These are phyloP conservation scores for Crepidotus sp. DNA, from an alignment of 1,284 basidiomycete species.

Conservation along the genomic window DNA sequence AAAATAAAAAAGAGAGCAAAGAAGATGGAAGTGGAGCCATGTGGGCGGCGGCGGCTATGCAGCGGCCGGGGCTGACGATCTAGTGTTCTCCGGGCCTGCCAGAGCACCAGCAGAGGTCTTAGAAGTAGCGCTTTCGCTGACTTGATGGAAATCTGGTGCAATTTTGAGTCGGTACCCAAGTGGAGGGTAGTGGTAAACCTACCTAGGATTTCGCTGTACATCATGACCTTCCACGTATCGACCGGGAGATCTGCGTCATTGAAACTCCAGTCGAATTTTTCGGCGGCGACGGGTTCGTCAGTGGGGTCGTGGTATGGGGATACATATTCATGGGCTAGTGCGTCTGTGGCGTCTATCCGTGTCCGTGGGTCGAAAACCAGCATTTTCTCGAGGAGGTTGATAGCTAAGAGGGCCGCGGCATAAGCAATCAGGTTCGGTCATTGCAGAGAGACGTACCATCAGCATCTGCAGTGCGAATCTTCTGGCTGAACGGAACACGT, in stretches of 20 bases:
- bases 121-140: slow-evolving; percentile 41
- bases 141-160: slow-evolving; percentile 65
- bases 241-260: slow-evolving; percentile 99
- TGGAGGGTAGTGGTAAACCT: slow-evolving; percentile 22
- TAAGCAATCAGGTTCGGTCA: slow-evolving; percentile 4
- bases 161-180: not conserved
- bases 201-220: slow-evolving; percentile 95
- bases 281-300: slow-evolving; percentile 90
- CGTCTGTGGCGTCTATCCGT: slow-evolving; percentile 89
- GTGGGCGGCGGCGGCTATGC: slow-evolving; percentile 1
- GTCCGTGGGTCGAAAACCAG: slow-evolving; percentile 97
- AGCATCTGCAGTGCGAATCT: slow-evolving; percentile 85
- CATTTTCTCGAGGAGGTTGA: slow-evolving; percentile 98
- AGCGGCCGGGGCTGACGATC: slow-evolving; percentile 10
- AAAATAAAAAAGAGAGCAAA: not conserved
- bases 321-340: slow-evolving; percentile 91
- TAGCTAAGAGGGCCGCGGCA: slow-evolving; percentile 45
- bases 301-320: slow-evolving; percentile 98
- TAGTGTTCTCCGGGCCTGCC: slow-evolving; percentile 42
- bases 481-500: slow-evolving; percentile 90
- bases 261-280: slow-evolving; percentile 99
- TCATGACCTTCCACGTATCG: slow-evolving; percentile 99
- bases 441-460: slow-evolving; percentile 45
- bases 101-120: slow-evolving; percentile 54
- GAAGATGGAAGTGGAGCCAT: not conserved